Evolutionary conservation across 2,329 filamentous ascomycete genomes (phyloP), one percentile per base, ranked within the genome.

Genomic region (Clarireedia paspali): DNA sequence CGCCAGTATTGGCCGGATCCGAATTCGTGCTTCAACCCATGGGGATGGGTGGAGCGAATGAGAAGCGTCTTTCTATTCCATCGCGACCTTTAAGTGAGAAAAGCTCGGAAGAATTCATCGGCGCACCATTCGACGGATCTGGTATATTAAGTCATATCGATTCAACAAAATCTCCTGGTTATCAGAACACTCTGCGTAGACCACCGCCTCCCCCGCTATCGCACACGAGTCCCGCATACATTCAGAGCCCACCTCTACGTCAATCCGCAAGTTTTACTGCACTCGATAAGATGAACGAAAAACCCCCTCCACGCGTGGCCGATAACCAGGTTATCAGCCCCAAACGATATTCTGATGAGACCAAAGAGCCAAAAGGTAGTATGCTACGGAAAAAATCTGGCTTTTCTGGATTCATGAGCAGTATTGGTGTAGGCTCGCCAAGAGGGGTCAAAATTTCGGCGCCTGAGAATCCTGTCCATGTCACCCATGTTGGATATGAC

Each of bases 401-500:
- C 57, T 90, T 96, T 69, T 91, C 89, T 15, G 89, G 85, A 63
- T 91, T 95, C 67, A 85, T 96, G 77, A 92, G 85, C 70, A 92
- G 86, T 70, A 70, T 86, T 59, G 76, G 85, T 68, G 84, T 95
- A 57, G 88, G 89, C 62, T 92, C 91, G 38, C 91, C 89, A 53
- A 89, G 91, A 72, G 89, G 91, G 62, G 90, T 94, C 47, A 84
- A 92, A 71, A 99, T 99, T 66, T 97, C 94, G n/a, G 89, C 91
- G 39, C 94, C 94, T 54, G 91, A 96, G 72, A 97, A 99, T 67
- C 94, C 94, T 49, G 91, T 97, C 58, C 94, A 97, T 73, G 89
- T 99, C 66, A 97, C 92, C 56, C 94, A 99, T 72, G 94, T 99
- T 63, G 92, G 92, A 65, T 96, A 96, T 71, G 92, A 99, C 73